Base-by-base conservation (phyloP, 208 protist genomes). In the Trypanosomatidae sp. region DNA sequence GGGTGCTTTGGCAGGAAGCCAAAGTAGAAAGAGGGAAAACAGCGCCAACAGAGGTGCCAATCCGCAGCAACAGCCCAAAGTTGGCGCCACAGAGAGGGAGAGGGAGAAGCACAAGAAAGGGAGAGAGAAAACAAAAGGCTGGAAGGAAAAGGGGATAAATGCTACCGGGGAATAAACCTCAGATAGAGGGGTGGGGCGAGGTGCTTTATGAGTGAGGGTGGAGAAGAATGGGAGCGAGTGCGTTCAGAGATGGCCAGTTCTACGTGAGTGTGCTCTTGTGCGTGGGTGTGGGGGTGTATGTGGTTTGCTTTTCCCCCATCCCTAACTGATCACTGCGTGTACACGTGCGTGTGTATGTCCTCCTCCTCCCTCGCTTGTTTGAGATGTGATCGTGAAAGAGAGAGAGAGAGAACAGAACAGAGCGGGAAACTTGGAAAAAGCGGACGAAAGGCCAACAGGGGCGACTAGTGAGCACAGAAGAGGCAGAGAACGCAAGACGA, bases 41-140 rank as follows among this genome's bases (percentile, higher is more conserved):
- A 46, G 62, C 10, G n/a, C n/a, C 22, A 43, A 15, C 12, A 28
- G 36, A 46, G 17, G n/a, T 30, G 1, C 3, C 59, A 28, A 12
- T 13, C 19, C 7, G 36, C 22, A 2, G 36, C 59, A 25, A 47
- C 59, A 39, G 36, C 39, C 9, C 1, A n/a, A 65, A 25, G 59
- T 41, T 15, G 22, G 9, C 46, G 46, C 46, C 13, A 10, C 46
- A 73, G 72, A 62, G 62, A 67, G 69, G 44, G 53, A 46, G 33
- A 19, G 25, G 6, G 28, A 3, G 13, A 30, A 60, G 55, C 19
- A 50, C 47, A 50, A 56, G 25, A 56, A 56, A 56, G 66, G 39
- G 43, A 74, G 41, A 62, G 43, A 71, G 25, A 43, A 68, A 69
- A n/a, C 62, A 12, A 67, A 36, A 47, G 15, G 5, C 10, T 3